phyloP scores from a whole-genome alignment of 1,284 basidiomycete species.

The Cerrena zonata region DNA sequence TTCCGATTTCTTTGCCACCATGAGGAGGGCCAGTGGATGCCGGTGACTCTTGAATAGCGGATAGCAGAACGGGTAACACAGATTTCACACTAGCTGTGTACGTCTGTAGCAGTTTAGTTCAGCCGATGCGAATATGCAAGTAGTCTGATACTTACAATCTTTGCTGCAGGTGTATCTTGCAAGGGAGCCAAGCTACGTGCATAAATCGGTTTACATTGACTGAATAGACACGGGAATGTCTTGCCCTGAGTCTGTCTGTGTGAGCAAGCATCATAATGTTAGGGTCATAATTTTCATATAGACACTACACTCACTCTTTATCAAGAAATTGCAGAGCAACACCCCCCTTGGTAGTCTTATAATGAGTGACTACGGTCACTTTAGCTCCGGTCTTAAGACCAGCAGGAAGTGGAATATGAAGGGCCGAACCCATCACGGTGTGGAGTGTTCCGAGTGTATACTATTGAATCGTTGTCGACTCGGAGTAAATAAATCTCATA shows the following conservation, averaged over 20 bases:
- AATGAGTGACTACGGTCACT: constrained; percentile 57
- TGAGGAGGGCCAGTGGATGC: constrained; percentile 61
- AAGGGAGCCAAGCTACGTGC: constrained; percentile 75
- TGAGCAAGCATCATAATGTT: no score
- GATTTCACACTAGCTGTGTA: constrained; percentile 75
- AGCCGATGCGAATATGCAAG: not conserved
- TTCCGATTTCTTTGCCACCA: constrained; percentile 64
- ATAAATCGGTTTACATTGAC: constrained; percentile 92
- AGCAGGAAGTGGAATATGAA: constrained; percentile 47
- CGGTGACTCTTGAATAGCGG: constrained; percentile 75
- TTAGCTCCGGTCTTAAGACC: constrained; percentile 38
- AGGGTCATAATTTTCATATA: no score
- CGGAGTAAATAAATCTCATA: no score
- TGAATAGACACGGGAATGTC: constrained; percentile 84
- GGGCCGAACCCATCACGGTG: constrained; percentile 64
- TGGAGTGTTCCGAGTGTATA: constrained; percentile 8
- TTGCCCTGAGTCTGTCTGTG: constrained; percentile 91
- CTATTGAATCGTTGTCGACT: constrained; percentile 7
- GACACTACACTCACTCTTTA: constrained; percentile 66
- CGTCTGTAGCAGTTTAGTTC: constrained; percentile 42
- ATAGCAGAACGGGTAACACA: constrained; percentile 77
- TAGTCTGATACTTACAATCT: constrained; percentile 50
- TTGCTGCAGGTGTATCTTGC: constrained; percentile 77
- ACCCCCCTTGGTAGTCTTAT: constrained; percentile 72
- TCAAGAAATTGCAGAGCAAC: constrained; percentile 92